Evolutionary conservation across 345 rosid genomes (phyloP).

Genomic region (Gossypium mustelinum): DNA sequence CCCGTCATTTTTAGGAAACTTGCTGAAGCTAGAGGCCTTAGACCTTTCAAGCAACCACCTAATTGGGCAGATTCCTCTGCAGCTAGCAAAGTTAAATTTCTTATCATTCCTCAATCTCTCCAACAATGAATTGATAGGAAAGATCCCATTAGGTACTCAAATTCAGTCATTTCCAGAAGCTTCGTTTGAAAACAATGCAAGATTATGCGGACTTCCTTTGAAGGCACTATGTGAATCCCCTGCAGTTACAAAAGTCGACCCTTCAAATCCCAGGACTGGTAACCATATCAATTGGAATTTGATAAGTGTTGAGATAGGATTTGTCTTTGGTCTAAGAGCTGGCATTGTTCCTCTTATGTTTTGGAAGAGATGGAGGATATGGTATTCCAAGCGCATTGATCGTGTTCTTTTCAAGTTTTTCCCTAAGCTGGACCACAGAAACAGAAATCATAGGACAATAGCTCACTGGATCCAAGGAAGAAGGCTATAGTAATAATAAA

Average conservation of each 20-base stretch:
- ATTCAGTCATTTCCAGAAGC: slow-evolving; percentile 20
- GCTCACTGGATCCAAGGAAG: background rate
- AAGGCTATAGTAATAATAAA: background rate
- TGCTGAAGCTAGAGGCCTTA: slow-evolving; percentile 23
- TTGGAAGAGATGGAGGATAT: slow-evolving; percentile 9
- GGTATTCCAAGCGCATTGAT: background rate
- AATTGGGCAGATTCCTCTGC: slow-evolving; percentile 21
- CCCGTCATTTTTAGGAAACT: slow-evolving; percentile 20
- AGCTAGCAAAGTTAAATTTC: slow-evolving; percentile 26
- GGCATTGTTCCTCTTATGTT: background rate
- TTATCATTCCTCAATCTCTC: slow-evolving; percentile 36
- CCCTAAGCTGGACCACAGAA: background rate
- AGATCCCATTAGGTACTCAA: slow-evolving; percentile 24
- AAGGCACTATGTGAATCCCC: background rate
- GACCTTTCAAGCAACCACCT: slow-evolving; percentile 31
- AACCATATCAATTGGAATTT: background rate
- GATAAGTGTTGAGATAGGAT: background rate
- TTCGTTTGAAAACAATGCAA: slow-evolving; percentile 20
- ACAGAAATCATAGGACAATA: background rate
- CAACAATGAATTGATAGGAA: slow-evolving; percentile 21
- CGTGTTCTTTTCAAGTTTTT: background rate
- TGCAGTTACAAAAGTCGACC: background rate
- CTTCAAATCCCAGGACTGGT: background rate
- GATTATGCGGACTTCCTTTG: slow-evolving; percentile 30
- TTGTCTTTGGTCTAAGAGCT: slow-evolving; percentile 7